phyloP scores from a whole-genome alignment of 805 yeast genomes.

The Vanderwaltozyma polyspora region DNA sequence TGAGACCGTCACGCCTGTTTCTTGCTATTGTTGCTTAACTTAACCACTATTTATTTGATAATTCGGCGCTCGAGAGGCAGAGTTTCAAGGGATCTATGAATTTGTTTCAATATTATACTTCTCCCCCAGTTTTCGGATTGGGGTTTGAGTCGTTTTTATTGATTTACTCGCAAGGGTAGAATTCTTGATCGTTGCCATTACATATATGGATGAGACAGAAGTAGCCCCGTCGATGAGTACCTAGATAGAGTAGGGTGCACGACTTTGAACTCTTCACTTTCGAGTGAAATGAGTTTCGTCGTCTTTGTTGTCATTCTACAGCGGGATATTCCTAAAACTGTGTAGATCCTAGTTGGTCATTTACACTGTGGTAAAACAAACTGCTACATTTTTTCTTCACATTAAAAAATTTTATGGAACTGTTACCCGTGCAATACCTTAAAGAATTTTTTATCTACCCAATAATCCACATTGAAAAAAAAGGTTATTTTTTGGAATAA shows the following conservation, averaged over 20 bases:
- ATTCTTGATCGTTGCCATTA: slow-evolving; percentile 43
- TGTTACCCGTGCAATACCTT: too few relatives aligned
- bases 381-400: slow-evolving; percentile 61
- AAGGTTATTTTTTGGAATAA: too few relatives aligned
- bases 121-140: slow-evolving; percentile 27
- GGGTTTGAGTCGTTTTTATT: slow-evolving; percentile 22
- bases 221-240: slow-evolving; percentile 96
- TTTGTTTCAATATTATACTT: slow-evolving; percentile 11
- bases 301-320: slow-evolving; percentile 43
- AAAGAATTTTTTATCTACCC: too few relatives aligned
- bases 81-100: slow-evolving; percentile 25
- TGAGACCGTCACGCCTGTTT: slow-evolving; percentile 13
- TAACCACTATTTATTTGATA: slow-evolving; percentile 29
- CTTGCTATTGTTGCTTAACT: slow-evolving; percentile 28
- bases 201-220: slow-evolving; percentile 51
- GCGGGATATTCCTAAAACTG: slow-evolving; percentile 99
- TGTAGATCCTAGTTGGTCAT: slow-evolving; percentile 84
- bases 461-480: too few relatives aligned
- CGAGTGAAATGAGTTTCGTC: slow-evolving; percentile 49
- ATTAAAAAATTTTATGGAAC: background rate
- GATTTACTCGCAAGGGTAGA: background rate
- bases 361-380: slow-evolving; percentile 99
- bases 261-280: slow-evolving; percentile 27
- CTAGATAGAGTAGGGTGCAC: slow-evolving; percentile 51
- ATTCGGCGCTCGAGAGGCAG: slow-evolving; percentile 70